Percentiles rank a stretch among this genome's conserved stretches.
These are phyloP conservation scores for Cochlearia excelsa DNA, from an alignment of 345 rosid genomes.

Conservation along the genomic window DNA sequence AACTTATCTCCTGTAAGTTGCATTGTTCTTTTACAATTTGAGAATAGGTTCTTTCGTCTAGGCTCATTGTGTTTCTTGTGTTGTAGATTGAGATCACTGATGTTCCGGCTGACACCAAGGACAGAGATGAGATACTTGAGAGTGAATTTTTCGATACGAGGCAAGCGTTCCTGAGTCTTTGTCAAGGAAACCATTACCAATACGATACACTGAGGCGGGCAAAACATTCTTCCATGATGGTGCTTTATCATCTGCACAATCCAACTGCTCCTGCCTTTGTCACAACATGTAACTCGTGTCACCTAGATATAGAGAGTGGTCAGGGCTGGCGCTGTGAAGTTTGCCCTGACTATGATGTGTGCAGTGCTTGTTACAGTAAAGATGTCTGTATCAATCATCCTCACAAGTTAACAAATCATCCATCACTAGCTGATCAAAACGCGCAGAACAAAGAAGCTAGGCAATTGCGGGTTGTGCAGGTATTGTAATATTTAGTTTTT, in stretches of 20 bases:
- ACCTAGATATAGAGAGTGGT: slow-evolving; percentile 92
- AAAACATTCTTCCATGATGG: slow-evolving; percentile 99
- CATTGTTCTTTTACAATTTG: slow-evolving; percentile 12
- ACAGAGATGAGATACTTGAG: slow-evolving; percentile 95
- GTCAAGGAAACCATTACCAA: slow-evolving; percentile 99
- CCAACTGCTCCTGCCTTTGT: slow-evolving; percentile 99
- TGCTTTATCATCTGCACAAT: slow-evolving; percentile 96
- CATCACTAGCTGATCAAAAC: slow-evolving; percentile 82
- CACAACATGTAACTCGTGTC: slow-evolving; percentile 79
- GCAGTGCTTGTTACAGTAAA: slow-evolving; percentile 81
- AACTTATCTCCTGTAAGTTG: slow-evolving; percentile 62
- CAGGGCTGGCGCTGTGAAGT: slow-evolving; percentile 99
- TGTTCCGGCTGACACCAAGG: slow-evolving; percentile 77
- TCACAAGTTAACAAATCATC: slow-evolving; percentile 92
- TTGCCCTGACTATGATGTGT: slow-evolving; percentile 94
- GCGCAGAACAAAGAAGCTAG: slow-evolving; percentile 98
- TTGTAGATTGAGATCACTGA: slow-evolving; percentile 67
- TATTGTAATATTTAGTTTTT: slow-evolving; percentile 15
- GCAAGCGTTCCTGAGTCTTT: slow-evolving; percentile 96
- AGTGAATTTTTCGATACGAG: slow-evolving; percentile 96
- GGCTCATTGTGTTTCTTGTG: neutral
- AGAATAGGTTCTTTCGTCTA: neutral
- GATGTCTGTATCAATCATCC: slow-evolving; percentile 85
- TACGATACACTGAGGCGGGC: slow-evolving; percentile 98
- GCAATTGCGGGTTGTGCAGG: slow-evolving; percentile 81